Conservation (phyloP, 257 asterid species). For the Lavandula angustifolia region DNA sequence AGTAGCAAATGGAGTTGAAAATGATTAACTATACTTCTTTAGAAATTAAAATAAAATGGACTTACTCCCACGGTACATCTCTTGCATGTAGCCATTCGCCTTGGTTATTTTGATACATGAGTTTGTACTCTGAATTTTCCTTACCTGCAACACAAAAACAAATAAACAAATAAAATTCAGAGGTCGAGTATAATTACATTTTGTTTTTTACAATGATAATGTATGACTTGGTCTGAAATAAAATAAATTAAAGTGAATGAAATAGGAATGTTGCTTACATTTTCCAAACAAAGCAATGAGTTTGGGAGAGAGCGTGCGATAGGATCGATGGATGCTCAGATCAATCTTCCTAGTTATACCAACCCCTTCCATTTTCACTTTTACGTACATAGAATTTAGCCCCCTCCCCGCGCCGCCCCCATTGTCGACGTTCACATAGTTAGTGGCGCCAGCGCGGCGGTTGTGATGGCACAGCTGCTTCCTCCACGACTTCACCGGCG, state of each 20-base stretch:
- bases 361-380: slow-evolving; percentile 77
- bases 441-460: slow-evolving; percentile 22
- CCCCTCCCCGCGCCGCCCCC: slow-evolving; percentile 10
- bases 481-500: slow-evolving; percentile 61
- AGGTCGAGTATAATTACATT: too few species aligned
- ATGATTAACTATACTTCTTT: too few species aligned
- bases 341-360: slow-evolving; percentile 71
- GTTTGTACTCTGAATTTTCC: slow-evolving; percentile 43
- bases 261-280: slow-evolving; percentile 42
- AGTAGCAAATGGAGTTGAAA: too few species aligned
- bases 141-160: slow-evolving; percentile 40
- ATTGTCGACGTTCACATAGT: slow-evolving; percentile 47
- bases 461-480: slow-evolving; percentile 42
- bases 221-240: too few species aligned
- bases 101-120: slow-evolving; percentile 58
- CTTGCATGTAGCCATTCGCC: slow-evolving; percentile 70
- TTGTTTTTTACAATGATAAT: too few species aligned
- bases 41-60: background rate
- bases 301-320: slow-evolving; percentile 38
- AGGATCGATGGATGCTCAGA: slow-evolving; percentile 41
- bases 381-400: slow-evolving; percentile 44
- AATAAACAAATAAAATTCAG: too few species aligned
- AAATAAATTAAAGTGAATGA: too few species aligned
- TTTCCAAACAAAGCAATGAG: slow-evolving; percentile 58
- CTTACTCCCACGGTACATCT: slow-evolving; percentile 70